phyloP scores from a whole-genome alignment of 2,329 filamentous ascomycete species.

The Aspergillus sp. region DNA sequence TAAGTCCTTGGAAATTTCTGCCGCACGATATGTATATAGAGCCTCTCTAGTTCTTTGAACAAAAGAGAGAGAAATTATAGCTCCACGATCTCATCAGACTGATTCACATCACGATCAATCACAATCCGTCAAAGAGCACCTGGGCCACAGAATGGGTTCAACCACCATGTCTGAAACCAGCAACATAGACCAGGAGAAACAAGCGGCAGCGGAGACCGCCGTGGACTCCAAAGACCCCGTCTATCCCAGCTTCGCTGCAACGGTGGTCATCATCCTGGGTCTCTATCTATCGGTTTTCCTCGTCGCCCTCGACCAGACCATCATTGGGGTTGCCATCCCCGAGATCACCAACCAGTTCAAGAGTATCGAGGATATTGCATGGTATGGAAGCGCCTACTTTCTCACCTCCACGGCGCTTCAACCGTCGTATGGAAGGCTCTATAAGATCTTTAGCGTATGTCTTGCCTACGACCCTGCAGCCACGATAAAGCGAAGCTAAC shows the following conservation, averaged over 20 bases:
- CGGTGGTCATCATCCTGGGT: constrained; percentile 13
- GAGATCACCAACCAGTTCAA: constrained; percentile 22
- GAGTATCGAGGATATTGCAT: constrained; percentile 55
- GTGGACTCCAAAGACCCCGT: constrained; percentile 3
- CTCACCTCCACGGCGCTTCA: constrained; percentile 13
- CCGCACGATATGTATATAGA: too few species aligned
- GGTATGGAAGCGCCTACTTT: constrained; percentile 56
- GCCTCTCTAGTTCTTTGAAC: too few species aligned
- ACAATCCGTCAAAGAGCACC: too few species aligned
- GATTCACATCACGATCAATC: too few species aligned
- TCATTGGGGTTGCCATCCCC: constrained; percentile 16
- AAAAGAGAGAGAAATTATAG: too few species aligned
- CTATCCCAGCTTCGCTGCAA: constrained; percentile 19
- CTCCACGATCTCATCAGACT: too few species aligned
- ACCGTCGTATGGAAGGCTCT: constrained; percentile 49
- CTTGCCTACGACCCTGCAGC: background rate
- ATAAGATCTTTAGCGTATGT: constrained; percentile 41
- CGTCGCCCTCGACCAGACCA: constrained; percentile 21
- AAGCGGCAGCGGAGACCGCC: background rate
- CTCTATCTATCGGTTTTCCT: constrained; percentile 25
- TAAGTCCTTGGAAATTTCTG: too few species aligned
- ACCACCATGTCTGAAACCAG: background rate
- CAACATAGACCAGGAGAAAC: background rate
- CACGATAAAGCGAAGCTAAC: constrained; percentile 26
- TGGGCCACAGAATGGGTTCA: background rate